phyloP scores from a whole-genome alignment of 257 asterid genomes.

The Henckelia pumila region DNA sequence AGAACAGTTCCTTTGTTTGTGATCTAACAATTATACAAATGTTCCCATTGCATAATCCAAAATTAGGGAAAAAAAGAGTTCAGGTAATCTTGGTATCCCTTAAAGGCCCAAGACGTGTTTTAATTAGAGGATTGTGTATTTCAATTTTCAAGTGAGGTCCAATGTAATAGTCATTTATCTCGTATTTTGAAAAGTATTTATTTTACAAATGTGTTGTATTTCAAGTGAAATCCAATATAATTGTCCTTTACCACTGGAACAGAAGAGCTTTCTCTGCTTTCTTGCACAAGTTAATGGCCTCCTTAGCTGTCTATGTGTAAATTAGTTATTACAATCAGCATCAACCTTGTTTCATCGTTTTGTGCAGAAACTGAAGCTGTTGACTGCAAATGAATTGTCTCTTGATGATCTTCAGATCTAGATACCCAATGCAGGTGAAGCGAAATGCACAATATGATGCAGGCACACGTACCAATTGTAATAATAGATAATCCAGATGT shows the following conservation, averaged over 20 bases:
- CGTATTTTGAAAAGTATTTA: not conserved
- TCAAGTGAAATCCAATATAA: not conserved
- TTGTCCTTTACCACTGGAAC: not conserved
- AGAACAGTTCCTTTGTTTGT: not conserved
- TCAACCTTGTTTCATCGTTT: slow-evolving; percentile 13
- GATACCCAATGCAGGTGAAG: slow-evolving; percentile 28
- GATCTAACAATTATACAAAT: not conserved
- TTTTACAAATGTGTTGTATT: not conserved
- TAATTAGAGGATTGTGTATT: not conserved
- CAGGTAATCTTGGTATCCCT: not conserved
- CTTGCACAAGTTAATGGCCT: not conserved
- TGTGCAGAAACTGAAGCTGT: slow-evolving; percentile 81
- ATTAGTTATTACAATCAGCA: not conserved
- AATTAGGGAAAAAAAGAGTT: too few relatives aligned
- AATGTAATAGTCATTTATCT: not conserved
- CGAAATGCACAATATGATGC: slow-evolving; percentile 28
- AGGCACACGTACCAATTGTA: slow-evolving; percentile 33
- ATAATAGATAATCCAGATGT: too few relatives aligned
- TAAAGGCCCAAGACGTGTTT: not conserved
- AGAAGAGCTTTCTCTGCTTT: not conserved
- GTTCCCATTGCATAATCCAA: too few relatives aligned
- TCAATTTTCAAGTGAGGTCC: not conserved
- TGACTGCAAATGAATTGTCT: slow-evolving; percentile 67
- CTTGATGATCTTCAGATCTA: slow-evolving; percentile 87
- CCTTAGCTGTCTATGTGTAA: not conserved